Conservation (phyloP, 768 basidiomycete genomes). For the Russula compacta region DNA sequence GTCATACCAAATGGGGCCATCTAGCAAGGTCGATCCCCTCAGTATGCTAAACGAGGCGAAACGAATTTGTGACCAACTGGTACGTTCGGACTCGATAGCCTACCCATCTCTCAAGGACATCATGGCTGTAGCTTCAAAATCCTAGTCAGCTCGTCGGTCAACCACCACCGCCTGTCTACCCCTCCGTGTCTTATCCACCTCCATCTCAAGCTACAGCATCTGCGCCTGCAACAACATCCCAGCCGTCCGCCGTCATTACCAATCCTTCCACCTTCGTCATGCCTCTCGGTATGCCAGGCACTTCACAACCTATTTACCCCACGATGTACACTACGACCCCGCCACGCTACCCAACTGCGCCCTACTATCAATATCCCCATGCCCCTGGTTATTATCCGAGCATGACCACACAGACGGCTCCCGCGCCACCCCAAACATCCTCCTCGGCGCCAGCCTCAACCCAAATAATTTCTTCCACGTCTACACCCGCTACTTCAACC, state of each 20-base stretch:
- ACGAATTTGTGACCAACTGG: slow-evolving; percentile 66
- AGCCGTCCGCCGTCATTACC: slow-evolving; percentile 47
- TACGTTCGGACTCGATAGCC: slow-evolving; percentile 27
- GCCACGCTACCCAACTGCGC: slow-evolving; percentile 47
- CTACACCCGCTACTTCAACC: slow-evolving; percentile 13
- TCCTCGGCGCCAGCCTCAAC: slow-evolving; percentile 24
- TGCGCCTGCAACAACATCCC: slow-evolving; percentile 27
- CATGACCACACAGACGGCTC: slow-evolving; percentile 13
- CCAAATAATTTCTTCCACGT: slow-evolving; percentile 9
- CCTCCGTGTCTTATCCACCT: slow-evolving; percentile 27
- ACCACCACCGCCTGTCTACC: slow-evolving; percentile 53
- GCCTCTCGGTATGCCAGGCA: slow-evolving; percentile 40
- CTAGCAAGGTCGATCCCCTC: slow-evolving; percentile 62
- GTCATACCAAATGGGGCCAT: slow-evolving; percentile 67
- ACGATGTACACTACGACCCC: slow-evolving; percentile 29
- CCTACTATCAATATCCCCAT: slow-evolving; percentile 53
- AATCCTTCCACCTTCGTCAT: slow-evolving; percentile 69
- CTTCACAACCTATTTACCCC: slow-evolving; percentile 35
- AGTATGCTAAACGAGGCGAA: slow-evolving; percentile 70
- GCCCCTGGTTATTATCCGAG: slow-evolving; percentile 25
- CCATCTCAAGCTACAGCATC: slow-evolving; percentile 24
- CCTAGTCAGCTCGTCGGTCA: slow-evolving; percentile 59
- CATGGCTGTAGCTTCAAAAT: slow-evolving; percentile 50
- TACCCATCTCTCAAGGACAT: slow-evolving; percentile 11
- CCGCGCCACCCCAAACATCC: slow-evolving; percentile 19